phyloP scores from a whole-genome alignment of 257 asterid species.

The Galeopsis tetrahit region DNA sequence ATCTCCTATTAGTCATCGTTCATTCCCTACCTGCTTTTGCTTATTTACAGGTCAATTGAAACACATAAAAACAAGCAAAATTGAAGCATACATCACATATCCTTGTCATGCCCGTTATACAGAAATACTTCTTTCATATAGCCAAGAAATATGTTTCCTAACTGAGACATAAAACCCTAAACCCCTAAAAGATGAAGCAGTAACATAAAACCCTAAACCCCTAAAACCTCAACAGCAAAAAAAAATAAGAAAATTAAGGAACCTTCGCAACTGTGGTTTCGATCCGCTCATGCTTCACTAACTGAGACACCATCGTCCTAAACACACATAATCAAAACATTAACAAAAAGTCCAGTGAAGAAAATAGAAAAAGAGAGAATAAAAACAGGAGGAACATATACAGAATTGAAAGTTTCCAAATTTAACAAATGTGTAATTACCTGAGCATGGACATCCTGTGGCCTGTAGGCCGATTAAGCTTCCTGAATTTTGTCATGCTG shows the following conservation, averaged over 20 bases:
- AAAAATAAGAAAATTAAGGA: neutral
- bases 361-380: neutral
- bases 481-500: slow-evolving; percentile 84
- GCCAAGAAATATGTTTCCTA: neutral
- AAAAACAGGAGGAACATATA: neutral
- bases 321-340: slow-evolving; percentile 12
- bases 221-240: neutral
- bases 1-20: neutral
- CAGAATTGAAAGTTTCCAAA: neutral
- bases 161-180: neutral
- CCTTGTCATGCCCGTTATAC: neutral
- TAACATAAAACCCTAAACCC: slow-evolving; percentile 31
- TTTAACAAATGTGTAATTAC: slow-evolving; percentile 32
- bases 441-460: slow-evolving; percentile 95
- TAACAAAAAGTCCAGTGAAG: neutral
- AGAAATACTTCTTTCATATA: neutral
- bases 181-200: slow-evolving; percentile 10
- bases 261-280: slow-evolving; percentile 95
- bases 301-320: slow-evolving; percentile 96
- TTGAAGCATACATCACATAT: neutral
- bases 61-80: neutral
- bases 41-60: neutral
- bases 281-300: slow-evolving; percentile 90
- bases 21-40: neutral
- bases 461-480: slow-evolving; percentile 83